phyloP scores from a whole-genome alignment of 768 basidiomycete species.

The Guyanaporus albipodus region DNA sequence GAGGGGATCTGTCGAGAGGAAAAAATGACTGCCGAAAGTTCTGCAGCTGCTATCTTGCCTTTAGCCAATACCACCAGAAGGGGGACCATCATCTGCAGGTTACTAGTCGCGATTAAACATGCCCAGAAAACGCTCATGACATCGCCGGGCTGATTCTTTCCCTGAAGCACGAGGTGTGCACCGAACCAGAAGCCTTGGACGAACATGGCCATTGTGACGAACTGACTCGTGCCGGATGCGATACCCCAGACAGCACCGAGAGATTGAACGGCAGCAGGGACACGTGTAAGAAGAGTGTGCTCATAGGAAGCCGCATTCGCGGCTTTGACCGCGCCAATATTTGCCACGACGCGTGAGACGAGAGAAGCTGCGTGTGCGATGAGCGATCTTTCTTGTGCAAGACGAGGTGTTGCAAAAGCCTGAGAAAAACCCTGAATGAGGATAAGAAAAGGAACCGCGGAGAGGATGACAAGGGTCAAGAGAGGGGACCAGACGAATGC shows the following conservation, averaged over 20 bases:
- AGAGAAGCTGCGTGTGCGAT: conserved; percentile 72
- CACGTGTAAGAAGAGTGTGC: conserved; percentile 41
- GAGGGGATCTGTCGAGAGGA: conserved; percentile 35
- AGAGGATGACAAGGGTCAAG: conserved; percentile 89
- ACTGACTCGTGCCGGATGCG: conserved; percentile 65
- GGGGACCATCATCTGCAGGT: conserved; percentile 84
- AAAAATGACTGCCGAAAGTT: conserved; percentile 21
- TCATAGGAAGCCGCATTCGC: conserved; percentile 75
- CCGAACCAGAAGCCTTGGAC: conserved; percentile 98
- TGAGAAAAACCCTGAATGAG: conserved; percentile 77
- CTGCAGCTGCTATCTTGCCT: conserved; percentile 54
- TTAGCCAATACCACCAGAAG: conserved; percentile 60
- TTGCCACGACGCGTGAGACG: conserved; percentile 69
- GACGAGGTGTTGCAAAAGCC: conserved; percentile 58
- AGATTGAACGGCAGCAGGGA: conserved; percentile 45
- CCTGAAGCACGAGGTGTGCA: conserved; percentile 78
- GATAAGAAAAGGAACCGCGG: conserved; percentile 79
- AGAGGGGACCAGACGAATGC: conserved; percentile 77
- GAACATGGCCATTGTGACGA: conserved; percentile 88
- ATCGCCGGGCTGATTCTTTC: conserved; percentile 61
- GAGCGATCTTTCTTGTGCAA: conserved; percentile 60
- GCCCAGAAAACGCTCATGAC: conserved; percentile 99
- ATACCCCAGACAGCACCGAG: conserved; percentile 75
- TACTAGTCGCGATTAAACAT: conserved; percentile 83
- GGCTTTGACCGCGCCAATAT: conserved; percentile 89